phyloP scores from a whole-genome alignment of 306 rosid species.

The Quercus parvula region DNA sequence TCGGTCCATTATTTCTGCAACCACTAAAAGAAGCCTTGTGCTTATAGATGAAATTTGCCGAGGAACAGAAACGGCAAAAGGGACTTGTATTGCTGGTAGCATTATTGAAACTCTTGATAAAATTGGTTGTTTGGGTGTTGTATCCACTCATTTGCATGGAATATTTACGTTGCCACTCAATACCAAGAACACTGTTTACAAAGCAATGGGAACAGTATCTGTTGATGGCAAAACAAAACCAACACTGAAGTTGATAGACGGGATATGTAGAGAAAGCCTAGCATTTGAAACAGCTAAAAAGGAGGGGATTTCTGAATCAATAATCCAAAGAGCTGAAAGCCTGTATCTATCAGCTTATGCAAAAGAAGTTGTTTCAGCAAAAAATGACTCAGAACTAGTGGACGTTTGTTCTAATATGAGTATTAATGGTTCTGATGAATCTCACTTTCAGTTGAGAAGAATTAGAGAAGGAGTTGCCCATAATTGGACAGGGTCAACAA shows the following conservation, averaged over 20 bases:
- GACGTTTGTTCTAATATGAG: constrained; percentile 15
- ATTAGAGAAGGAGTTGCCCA: constrained; percentile 15
- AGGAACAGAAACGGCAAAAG: constrained; percentile 96
- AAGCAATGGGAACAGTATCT: constrained; percentile 76
- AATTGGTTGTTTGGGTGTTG: constrained; percentile 83
- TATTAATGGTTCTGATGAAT: constrained; percentile 35
- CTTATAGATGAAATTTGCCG: constrained; percentile 97
- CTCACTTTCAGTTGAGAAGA: constrained; percentile 22
- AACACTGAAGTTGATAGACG: constrained; percentile 80
- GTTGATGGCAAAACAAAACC: constrained; percentile 71
- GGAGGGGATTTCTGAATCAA: constrained; percentile 72
- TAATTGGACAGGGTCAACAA: constrained; percentile 20
- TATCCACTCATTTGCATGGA: constrained; percentile 95
- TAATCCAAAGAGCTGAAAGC: constrained; percentile 76
- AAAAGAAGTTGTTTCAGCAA: constrained; percentile 31
- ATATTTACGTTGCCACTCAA: constrained; percentile 71
- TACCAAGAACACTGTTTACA: constrained; percentile 55
- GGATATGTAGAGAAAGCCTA: constrained; percentile 89
- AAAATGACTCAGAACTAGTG: constrained; percentile 32
- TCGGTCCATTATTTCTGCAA: constrained; percentile 67
- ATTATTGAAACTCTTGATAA: constrained; percentile 74
- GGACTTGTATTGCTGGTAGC: constrained; percentile 97
- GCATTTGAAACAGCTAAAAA: constrained; percentile 93
- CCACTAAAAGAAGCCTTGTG: constrained; percentile 77
- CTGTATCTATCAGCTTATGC: constrained; percentile 59